phyloP scores from a whole-genome alignment of 345 rosid species.

The Geranium rotundifolium region DNA sequence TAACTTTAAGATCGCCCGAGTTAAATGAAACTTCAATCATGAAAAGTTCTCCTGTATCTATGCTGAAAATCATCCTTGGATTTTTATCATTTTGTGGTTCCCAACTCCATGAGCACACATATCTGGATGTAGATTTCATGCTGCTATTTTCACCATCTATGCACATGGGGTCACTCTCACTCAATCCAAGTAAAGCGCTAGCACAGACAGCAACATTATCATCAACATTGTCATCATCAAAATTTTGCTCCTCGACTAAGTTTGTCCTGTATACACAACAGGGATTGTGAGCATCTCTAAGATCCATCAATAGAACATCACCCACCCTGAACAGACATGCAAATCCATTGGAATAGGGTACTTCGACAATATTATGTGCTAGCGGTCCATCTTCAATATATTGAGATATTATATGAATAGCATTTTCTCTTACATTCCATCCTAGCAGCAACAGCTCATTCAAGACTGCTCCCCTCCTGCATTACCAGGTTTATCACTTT shows the following conservation, averaged over 20 bases:
- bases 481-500: conserved; percentile 17
- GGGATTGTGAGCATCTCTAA: conserved; percentile 68
- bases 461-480: conserved; percentile 55
- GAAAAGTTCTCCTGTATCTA: conserved; percentile 82
- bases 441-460: conserved; percentile 60
- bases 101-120: conserved; percentile 91
- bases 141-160: conserved; percentile 53
- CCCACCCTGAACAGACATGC: conserved; percentile 86
- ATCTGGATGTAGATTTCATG: conserved; percentile 40
- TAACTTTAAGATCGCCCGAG: conserved; percentile 38
- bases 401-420: conserved; percentile 41
- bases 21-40: conserved; percentile 55
- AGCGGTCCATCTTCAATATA: conserved; percentile 68
- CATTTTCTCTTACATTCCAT: conserved; percentile 56
- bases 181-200: conserved; percentile 79
- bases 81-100: conserved; percentile 50
- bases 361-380: conserved; percentile 72
- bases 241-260: conserved; percentile 63
- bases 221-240: conserved; percentile 52
- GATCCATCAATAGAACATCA: conserved; percentile 94
- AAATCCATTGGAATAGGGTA: conserved; percentile 74
- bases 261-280: conserved; percentile 58
- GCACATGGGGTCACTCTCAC: conserved; percentile 97
- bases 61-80: conserved; percentile 68
- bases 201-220: conserved; percentile 98